These are phyloP conservation scores for Sechiopsis laciniata DNA, from an alignment of 306 rosid genomes.

Conservation along the genomic window DNA sequence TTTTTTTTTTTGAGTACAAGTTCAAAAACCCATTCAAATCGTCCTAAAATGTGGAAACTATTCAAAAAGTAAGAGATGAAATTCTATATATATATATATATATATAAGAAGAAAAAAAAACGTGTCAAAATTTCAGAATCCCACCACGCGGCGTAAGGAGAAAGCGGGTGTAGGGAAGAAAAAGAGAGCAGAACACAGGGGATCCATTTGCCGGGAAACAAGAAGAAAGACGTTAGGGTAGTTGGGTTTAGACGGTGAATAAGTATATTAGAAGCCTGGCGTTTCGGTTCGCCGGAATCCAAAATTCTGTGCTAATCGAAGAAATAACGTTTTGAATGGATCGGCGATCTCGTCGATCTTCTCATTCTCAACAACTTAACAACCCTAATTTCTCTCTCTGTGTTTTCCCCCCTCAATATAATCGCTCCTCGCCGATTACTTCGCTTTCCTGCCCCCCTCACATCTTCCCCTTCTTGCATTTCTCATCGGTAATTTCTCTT, in stretches of 20 bases:
- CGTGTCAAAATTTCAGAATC: no score
- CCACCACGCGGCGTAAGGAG: background rate
- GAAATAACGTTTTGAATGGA: background rate
- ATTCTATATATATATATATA: no score
- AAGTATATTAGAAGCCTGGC: background rate
- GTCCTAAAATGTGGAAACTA: no score
- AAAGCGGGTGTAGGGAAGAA: constrained; percentile 7
- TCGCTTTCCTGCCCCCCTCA: constrained; percentile 14
- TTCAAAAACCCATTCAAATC: no score
- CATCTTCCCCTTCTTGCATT: background rate
- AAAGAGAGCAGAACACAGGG: background rate
- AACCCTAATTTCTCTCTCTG: background rate
- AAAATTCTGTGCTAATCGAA: no score
- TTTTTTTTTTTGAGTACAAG: no score
- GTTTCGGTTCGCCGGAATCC: constrained; percentile 9
- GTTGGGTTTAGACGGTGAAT: background rate
- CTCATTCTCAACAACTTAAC: background rate
- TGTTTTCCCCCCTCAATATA: background rate
- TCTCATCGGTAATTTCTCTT: background rate
- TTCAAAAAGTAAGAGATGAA: no score
- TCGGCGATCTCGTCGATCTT: background rate
- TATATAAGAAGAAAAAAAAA: no score
- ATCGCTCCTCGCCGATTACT: constrained; percentile 3
- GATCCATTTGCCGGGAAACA: constrained; percentile 13
- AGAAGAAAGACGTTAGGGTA: constrained; percentile 5